These are phyloP conservation scores for Cercospora nicotianae DNA, from an alignment of 2,329 filamentous ascomycete genomes.

Conservation along the genomic window DNA sequence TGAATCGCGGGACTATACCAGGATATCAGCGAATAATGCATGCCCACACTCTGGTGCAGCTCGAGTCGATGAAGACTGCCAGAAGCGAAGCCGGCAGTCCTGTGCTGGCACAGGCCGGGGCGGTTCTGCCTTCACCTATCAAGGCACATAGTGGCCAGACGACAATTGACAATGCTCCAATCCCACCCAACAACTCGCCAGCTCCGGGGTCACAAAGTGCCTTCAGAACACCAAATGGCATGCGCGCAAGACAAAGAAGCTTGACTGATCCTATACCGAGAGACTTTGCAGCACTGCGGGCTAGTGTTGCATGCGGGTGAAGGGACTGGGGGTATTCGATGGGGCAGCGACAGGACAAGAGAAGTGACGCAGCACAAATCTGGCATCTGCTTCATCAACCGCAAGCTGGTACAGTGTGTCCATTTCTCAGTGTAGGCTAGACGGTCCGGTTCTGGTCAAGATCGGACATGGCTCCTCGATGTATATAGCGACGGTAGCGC, in stretches of 20 bases:
- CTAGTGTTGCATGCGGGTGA: constrained; percentile 17
- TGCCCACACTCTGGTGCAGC: constrained; percentile 30
- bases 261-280: constrained; percentile 26
- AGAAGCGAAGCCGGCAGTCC: constrained; percentile 21
- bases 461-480: neutral
- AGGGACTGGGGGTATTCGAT: neutral
- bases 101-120: constrained; percentile 5
- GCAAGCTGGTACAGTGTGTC: neutral
- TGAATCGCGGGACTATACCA: constrained; percentile 23
- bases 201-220: constrained; percentile 5
- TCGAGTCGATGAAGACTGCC: constrained; percentile 21
- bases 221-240: neutral
- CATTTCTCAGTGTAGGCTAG: neutral
- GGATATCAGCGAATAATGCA: constrained; percentile 33
- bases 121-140: constrained; percentile 18
- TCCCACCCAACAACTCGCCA: constrained; percentile 27
- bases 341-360: neutral
- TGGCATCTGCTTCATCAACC: neutral
- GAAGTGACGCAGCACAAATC: neutral
- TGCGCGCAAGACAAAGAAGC: constrained; percentile 18
- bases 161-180: constrained; percentile 26
- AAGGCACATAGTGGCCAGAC: constrained; percentile 13
- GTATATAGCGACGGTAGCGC: neutral
- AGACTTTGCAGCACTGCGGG: constrained; percentile 16
- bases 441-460: neutral